phyloP scores from a whole-genome alignment of 2,329 filamentous ascomycete genomes.

The Hymenoscyphus albidus region DNA sequence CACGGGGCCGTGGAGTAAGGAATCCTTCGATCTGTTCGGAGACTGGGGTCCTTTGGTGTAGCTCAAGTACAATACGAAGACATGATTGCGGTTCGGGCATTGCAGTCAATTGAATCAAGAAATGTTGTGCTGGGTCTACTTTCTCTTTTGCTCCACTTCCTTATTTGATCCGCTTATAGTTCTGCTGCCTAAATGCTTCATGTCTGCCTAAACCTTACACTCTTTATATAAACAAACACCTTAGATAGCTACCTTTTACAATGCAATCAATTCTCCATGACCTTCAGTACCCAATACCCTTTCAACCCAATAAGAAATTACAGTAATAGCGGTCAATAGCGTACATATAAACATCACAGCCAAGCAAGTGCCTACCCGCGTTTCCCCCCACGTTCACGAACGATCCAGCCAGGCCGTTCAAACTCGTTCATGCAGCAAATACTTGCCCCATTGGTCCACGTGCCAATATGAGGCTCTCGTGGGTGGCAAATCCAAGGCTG shows the following conservation, averaged over 20 bases:
- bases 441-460: background rate
- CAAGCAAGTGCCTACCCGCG: slow-evolving; percentile 5
- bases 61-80: background rate
- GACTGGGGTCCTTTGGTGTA: slow-evolving; percentile 24
- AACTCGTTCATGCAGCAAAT: background rate
- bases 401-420: background rate
- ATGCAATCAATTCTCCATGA: too few relatives aligned
- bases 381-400: slow-evolving; percentile 2
- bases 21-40: slow-evolving; percentile 37
- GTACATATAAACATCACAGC: background rate
- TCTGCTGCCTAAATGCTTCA: too few relatives aligned
- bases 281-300: too few relatives aligned
- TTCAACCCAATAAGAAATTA: too few relatives aligned
- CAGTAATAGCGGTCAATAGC: background rate
- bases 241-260: too few relatives aligned
- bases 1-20: slow-evolving; percentile 36
- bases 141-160: too few relatives aligned
- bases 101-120: background rate
- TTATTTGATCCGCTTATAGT: too few relatives aligned
- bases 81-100: background rate
- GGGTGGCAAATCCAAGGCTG: background rate
- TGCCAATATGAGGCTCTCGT: background rate
- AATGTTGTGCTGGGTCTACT: too few relatives aligned
- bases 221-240: too few relatives aligned
- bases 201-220: too few relatives aligned